Conservation (phyloP, 2,329 filamentous ascomycete genomes). For the Microsporum canis region DNA sequence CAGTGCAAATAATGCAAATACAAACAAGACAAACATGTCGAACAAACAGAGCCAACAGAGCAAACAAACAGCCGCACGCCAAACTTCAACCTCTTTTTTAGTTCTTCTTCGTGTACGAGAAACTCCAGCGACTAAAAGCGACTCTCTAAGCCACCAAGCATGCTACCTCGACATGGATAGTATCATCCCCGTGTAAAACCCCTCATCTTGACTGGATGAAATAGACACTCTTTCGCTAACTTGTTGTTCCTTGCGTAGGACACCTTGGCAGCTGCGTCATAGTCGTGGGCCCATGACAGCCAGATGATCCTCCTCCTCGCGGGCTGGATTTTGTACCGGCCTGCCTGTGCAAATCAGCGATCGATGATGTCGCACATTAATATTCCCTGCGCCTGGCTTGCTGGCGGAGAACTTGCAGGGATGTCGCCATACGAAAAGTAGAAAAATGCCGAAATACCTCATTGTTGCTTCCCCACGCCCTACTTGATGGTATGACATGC, state of each 20-base stretch:
- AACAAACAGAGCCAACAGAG: neutral
- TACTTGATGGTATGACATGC: neutral
- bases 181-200: neutral
- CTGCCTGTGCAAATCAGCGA: neutral
- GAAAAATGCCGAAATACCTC: neutral
- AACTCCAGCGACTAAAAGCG: neutral
- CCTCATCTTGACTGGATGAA: neutral
- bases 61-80: neutral
- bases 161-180: slow-evolving; percentile 4
- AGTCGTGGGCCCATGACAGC: neutral
- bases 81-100: neutral
- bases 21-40: neutral
- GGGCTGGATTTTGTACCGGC: neutral
- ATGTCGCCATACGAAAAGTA: neutral
- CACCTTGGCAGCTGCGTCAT: slow-evolving; percentile 4
- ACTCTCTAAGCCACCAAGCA: neutral
- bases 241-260: neutral
- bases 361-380: neutral
- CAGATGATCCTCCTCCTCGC: slow-evolving; percentile 1
- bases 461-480: neutral
- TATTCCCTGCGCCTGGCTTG: neutral
- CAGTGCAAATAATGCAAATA: neutral
- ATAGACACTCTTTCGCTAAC: neutral
- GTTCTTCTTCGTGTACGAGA: neutral
- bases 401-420: neutral